Conservation (phyloP, 2,329 filamentous ascomycete genomes). For the Fusarium scirpi region DNA sequence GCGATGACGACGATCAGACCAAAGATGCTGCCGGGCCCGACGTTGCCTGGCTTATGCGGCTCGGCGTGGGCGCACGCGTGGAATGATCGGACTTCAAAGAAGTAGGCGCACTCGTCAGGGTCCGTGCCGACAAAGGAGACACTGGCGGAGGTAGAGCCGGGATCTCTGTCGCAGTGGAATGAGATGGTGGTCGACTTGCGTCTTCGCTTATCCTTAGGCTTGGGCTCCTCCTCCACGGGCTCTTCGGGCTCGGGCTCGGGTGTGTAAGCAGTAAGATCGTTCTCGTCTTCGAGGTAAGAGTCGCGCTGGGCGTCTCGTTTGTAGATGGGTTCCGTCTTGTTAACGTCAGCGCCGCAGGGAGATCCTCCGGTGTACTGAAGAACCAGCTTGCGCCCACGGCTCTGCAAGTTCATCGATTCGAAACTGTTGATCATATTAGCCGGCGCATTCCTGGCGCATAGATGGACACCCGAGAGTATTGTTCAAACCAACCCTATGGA, state of each 20-base stretch:
- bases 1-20: constrained; percentile 84
- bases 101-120: constrained; percentile 92
- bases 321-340: constrained; percentile 50
- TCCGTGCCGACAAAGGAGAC: constrained; percentile 86
- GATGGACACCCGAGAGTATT: not conserved
- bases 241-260: constrained; percentile 28
- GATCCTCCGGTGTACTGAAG: constrained; percentile 83
- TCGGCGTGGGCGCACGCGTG: constrained; percentile 80
- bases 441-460: constrained; percentile 7
- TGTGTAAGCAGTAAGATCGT: constrained; percentile 24
- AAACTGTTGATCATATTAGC: constrained; percentile 46
- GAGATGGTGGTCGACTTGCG: constrained; percentile 89
- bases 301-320: constrained; percentile 47
- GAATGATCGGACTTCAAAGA: constrained; percentile 90
- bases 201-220: constrained; percentile 50
- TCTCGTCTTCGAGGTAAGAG: constrained; percentile 47
- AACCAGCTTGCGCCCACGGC: constrained; percentile 79
- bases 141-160: constrained; percentile 73
- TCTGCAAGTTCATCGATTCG: constrained; percentile 65
- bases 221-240: constrained; percentile 36
- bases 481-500: constrained; percentile 74
- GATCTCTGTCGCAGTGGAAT: constrained; percentile 91
- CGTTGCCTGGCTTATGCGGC: constrained; percentile 77
- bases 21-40: constrained; percentile 82
- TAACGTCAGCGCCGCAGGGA: constrained; percentile 69